Evolutionary conservation across 2,329 filamentous ascomycete genomes (phyloP), one percentile per base, ranked within the genome.

Genomic region (Myriangium duriaei): DNA sequence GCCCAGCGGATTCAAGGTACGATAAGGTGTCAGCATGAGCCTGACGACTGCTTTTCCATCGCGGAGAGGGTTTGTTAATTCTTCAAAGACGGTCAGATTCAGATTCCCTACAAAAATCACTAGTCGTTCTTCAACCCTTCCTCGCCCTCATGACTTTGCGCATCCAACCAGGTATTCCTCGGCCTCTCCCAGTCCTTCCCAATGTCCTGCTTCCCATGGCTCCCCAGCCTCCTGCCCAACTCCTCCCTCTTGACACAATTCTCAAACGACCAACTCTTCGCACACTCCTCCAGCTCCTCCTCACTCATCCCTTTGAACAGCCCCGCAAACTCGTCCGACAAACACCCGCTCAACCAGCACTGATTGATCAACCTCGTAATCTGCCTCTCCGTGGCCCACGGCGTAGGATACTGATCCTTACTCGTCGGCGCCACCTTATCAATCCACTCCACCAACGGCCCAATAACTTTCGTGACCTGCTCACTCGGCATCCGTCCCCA

Each of bases 241-340:
- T 58, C 59, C 31, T 68, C 61, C 31, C 71, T 54, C 49, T 62
- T 62, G 19, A 65, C 42, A 46, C 71, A 74, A 32, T 67, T 61
- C 33, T 72, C 67, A 45, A 71, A 63, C 26, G 61, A 59, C 46
- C 74, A 75, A 43, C 61, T 70, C 11, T 51, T 56, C 0, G 68
- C 67, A 32, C 72, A 51, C 42, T 63, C 65, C 42, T 75, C 71
- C 12, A 75, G 47, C 45, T 75, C 65, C 17, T 65, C 62, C 37
- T 65, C 51, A 0, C 53, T 60, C 58, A 69, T 70, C 3, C 56
- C 67, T 29, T 59, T 54, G 45, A 76, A 74, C 16, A 70, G 52
- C 47, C 66, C 64, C 1, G 71, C 71, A 51, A 72, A 67, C 49
- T 76, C 73, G 51, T 66, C 63, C 4, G 60, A 59, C 40, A 71